Percentiles rank a stretch among this genome's conserved stretches.
Conservation (phyloP, 257 asterid genomes). For the Petunia secreta region DNA sequence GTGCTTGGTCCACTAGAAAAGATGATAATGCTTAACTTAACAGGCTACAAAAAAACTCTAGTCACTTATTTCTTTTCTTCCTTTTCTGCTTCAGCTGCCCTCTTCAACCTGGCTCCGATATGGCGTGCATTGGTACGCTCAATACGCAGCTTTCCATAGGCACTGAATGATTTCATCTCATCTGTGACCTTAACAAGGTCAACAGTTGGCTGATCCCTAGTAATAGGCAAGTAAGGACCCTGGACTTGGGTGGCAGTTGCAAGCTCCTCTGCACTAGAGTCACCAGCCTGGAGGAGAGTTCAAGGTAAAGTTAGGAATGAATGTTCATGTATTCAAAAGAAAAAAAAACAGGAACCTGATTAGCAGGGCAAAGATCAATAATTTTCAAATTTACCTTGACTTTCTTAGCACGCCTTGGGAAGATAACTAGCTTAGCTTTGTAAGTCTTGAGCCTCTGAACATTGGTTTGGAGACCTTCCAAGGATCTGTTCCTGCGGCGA, state of each 20-base stretch:
- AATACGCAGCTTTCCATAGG: constrained; percentile 17
- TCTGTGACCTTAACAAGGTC: constrained; percentile 24
- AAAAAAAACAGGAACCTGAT: no score
- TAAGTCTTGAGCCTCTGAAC: constrained; percentile 44
- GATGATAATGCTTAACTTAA: constrained; percentile 7
- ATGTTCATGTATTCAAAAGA: not conserved
- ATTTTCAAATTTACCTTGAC: constrained; percentile 25
- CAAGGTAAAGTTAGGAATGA: not conserved
- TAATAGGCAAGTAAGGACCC: constrained; percentile 6
- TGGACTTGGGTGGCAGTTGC: constrained; percentile 24
- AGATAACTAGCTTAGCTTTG: constrained; percentile 42
- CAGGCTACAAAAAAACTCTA: not conserved
- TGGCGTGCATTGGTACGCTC: constrained; percentile 18
- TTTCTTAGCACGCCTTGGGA: constrained; percentile 40
- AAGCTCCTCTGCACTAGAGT: constrained; percentile 25
- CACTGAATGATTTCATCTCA: constrained; percentile 15
- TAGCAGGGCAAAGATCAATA: not conserved
- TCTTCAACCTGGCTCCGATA: constrained; percentile 1
- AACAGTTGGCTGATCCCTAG: constrained; percentile 28
- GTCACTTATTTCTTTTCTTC: constrained; percentile 16
- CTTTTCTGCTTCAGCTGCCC: constrained; percentile 22
- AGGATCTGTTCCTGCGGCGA: constrained; percentile 41
- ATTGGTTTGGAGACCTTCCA: constrained; percentile 43
- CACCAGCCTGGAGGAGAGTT: constrained; percentile 20
- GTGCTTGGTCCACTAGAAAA: not conserved